Evolutionary conservation across 73 alveolate species (phyloP).

Genomic region (Paramecium biaurelia): DNA sequence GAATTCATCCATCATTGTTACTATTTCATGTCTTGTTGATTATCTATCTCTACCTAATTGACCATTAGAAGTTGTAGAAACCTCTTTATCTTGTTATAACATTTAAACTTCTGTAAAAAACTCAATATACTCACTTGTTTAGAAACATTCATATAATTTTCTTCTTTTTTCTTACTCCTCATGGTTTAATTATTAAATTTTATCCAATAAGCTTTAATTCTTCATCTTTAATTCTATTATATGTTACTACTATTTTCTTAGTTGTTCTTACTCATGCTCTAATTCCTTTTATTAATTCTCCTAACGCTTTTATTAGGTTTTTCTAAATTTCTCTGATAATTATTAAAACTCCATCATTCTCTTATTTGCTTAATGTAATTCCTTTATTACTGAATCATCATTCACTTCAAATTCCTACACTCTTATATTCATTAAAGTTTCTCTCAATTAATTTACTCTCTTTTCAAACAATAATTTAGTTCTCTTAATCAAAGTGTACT

Average conservation of each 20-base stretch:
- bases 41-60: neutral
- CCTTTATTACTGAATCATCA: neutral
- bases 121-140: neutral
- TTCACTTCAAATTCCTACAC: neutral
- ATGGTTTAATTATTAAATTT: neutral
- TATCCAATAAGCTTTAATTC: neutral
- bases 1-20: slow-evolving; percentile 27
- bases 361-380: neutral
- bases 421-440: neutral
- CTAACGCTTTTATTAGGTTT: neutral
- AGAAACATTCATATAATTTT: neutral
- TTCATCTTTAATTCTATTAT: neutral
- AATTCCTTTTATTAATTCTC: neutral
- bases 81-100: neutral
- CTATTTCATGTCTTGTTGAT: slow-evolving; percentile 27
- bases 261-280: neutral
- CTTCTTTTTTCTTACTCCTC: neutral
- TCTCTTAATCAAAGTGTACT: neutral
- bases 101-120: neutral
- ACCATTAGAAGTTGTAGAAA: neutral
- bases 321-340: neutral
- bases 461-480: neutral
- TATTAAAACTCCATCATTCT: neutral
- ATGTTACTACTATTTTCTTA: neutral
- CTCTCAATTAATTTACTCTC: neutral